phyloP scores from a whole-genome alignment of 306 rosid species.

The Prunus kanzakura region DNA sequence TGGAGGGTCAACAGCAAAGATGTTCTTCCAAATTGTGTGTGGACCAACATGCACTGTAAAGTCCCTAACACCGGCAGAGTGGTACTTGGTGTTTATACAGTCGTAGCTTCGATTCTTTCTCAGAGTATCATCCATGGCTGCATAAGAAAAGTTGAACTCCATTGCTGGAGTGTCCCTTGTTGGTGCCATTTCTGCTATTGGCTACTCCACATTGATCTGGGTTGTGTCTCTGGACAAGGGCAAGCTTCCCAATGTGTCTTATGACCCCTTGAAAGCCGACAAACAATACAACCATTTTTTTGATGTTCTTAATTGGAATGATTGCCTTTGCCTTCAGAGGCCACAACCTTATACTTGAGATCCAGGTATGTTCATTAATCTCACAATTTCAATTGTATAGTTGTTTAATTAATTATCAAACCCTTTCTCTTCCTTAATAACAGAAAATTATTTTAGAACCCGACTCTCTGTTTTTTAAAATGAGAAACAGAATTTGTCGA shows the following conservation, averaged over 20 bases:
- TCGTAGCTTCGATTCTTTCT: conserved; percentile 29
- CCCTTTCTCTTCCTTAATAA: neutral
- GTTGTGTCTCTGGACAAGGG: conserved; percentile 38
- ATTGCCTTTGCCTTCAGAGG: conserved; percentile 46
- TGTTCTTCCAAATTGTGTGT: conserved; percentile 36
- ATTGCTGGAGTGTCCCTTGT: conserved; percentile 41
- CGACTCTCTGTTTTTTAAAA: neutral
- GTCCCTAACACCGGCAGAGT: conserved; percentile 37
- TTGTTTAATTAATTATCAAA: neutral
- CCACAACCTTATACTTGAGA: conserved; percentile 49
- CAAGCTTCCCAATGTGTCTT: conserved; percentile 27
- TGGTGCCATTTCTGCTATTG: conserved; percentile 40
- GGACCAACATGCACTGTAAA: conserved; percentile 27
- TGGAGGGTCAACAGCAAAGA: conserved; percentile 40
- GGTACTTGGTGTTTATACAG: conserved; percentile 36
- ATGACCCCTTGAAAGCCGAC: conserved; percentile 13
- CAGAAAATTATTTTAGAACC: neutral
- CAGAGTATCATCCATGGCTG: conserved; percentile 1
- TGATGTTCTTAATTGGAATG: conserved; percentile 28
- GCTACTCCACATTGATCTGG: conserved; percentile 42
- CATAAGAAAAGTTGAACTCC: conserved; percentile 28
- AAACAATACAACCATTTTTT: conserved; percentile 17
- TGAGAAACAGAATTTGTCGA: neutral
- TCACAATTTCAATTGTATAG: neutral
- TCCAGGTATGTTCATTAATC: conserved; percentile 33